Percentiles rank a stretch among this genome's conserved stretches.
Conservation (phyloP, 2,329 filamentous ascomycete species). For the Albophoma yamanashiensis region DNA sequence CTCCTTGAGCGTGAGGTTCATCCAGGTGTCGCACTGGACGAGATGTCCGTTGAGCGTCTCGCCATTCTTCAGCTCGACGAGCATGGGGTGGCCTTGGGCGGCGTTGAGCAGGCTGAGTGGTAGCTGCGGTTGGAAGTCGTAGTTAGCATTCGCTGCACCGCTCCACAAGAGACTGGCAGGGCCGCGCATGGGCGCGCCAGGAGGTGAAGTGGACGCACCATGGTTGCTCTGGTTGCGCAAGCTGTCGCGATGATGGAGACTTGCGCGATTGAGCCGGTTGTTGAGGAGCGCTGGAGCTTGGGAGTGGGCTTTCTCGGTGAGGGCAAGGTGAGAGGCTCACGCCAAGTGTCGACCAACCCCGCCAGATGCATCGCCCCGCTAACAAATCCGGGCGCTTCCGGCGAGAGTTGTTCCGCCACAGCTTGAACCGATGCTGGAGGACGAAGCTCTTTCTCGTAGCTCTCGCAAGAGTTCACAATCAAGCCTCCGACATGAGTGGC, state of each 20-base stretch:
- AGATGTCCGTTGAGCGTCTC: conserved; percentile 95
- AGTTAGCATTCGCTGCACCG: conserved; percentile 9
- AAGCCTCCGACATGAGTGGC: background rate
- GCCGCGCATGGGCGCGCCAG: background rate
- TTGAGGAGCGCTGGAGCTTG: background rate
- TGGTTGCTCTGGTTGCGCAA: background rate
- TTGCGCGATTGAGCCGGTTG: background rate
- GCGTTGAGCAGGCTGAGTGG: conserved; percentile 81
- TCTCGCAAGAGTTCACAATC: background rate
- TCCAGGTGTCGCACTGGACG: conserved; percentile 97
- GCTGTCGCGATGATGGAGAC: background rate
- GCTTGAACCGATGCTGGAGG: background rate
- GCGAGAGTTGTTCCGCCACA: background rate
- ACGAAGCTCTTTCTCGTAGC: background rate
- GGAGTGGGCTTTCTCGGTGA: background rate
- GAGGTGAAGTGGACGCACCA: background rate
- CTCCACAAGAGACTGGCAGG: background rate
- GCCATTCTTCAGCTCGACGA: conserved; percentile 94
- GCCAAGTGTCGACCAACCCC: conserved; percentile 10
- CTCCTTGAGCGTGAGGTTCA: conserved; percentile 96
- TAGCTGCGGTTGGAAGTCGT: conserved; percentile 31
- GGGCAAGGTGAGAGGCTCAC: conserved; percentile 10
- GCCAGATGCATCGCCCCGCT: conserved; percentile 18
- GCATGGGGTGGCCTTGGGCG: conserved; percentile 94
- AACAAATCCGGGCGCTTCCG: conserved; percentile 3